Evolutionary conservation across 768 basidiomycete species (phyloP).

Genomic region (Boletus reticuloceps): DNA sequence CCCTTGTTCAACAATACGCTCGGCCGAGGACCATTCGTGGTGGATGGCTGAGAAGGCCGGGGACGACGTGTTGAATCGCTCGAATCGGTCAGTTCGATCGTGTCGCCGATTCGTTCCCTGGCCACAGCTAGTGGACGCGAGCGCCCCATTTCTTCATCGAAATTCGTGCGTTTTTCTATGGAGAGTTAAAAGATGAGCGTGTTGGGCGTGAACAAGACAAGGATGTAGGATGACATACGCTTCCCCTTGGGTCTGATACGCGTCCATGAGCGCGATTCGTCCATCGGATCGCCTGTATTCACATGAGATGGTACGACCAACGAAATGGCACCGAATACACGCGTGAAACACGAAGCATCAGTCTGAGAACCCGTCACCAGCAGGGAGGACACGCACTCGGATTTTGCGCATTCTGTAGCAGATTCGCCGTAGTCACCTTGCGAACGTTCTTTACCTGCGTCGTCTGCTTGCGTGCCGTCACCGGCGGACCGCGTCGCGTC

Average conservation of each 20-base stretch:
- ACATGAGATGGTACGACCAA: not conserved
- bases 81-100: constrained; percentile 27
- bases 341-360: not conserved
- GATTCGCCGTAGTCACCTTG: constrained; percentile 8
- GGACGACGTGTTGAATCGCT: constrained; percentile 6
- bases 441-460: not conserved
- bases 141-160: constrained; percentile 1
- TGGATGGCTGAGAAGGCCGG: constrained; percentile 3
- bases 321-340: not conserved
- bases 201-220: not conserved
- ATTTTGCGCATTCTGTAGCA: constrained; percentile 20
- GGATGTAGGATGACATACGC: constrained; percentile 5
- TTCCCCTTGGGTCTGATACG: constrained; percentile 12
- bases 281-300: not conserved
- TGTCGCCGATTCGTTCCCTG: not conserved
- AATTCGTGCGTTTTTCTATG: constrained; percentile 15
- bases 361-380: not conserved
- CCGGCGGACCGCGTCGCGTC: not conserved
- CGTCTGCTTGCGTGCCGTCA: constrained; percentile 16
- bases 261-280: constrained; percentile 16
- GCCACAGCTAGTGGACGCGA: constrained; percentile 13
- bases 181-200: not conserved
- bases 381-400: constrained; percentile 11
- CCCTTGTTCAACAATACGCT: not conserved
- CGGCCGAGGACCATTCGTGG: not conserved